phyloP scores from a whole-genome alignment of 352 stramenopile genomes.

The Globisporangium camurandrum region DNA sequence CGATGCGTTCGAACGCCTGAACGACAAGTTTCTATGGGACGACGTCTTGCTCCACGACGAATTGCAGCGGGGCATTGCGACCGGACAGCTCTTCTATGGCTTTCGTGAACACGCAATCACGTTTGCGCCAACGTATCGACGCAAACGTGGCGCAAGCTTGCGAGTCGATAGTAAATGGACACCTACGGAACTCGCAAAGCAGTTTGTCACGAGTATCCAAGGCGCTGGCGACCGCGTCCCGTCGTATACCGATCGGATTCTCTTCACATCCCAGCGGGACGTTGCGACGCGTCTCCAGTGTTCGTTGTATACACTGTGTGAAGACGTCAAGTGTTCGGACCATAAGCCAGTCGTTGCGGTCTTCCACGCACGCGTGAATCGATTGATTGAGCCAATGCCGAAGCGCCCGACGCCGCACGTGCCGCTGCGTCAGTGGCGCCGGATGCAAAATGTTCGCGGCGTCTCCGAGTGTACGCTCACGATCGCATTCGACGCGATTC shows the following conservation, averaged over 20 bases:
- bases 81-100: slow-evolving; percentile 59
- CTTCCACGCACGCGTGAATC: slow-evolving; percentile 64
- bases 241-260: slow-evolving; percentile 88
- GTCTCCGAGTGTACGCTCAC: slow-evolving; percentile 52
- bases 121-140: slow-evolving; percentile 73
- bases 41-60: slow-evolving; percentile 70
- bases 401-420: slow-evolving; percentile 30
- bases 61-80: slow-evolving; percentile 41
- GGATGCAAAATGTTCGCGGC: slow-evolving; percentile 36
- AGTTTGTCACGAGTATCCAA: slow-evolving; percentile 52
- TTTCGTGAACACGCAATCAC: slow-evolving; percentile 70
- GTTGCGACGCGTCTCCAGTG: slow-evolving; percentile 56
- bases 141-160: slow-evolving; percentile 29
- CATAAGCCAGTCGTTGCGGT: slow-evolving; percentile 77
- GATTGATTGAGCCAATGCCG: slow-evolving; percentile 42
- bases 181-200: slow-evolving; percentile 23
- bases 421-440: slow-evolving; percentile 31
- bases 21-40: slow-evolving; percentile 43
- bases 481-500: slow-evolving; percentile 42
- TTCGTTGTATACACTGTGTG: slow-evolving; percentile 61
- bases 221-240: slow-evolving; percentile 63
- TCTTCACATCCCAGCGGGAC: slow-evolving; percentile 74
- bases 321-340: slow-evolving; percentile 70
- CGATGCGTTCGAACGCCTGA: slow-evolving; percentile 19
- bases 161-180: slow-evolving; percentile 9